Evolutionary conservation across 306 rosid genomes (phyloP).

Genomic region (Morella rubra): DNA sequence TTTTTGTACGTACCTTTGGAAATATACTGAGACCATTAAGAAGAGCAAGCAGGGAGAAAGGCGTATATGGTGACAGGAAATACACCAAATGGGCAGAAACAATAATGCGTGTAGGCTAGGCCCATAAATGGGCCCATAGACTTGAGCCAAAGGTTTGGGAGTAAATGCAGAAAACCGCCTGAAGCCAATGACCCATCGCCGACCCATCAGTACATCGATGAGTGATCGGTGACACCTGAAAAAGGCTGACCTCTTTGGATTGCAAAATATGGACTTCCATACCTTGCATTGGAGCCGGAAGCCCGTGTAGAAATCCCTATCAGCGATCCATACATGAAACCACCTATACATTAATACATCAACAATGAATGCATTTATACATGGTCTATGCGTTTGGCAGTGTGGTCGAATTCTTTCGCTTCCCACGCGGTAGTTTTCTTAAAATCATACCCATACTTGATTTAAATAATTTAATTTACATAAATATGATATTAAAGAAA

Average conservation of each 20-base stretch:
- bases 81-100: conserved; percentile 25
- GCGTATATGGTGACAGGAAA: conserved; percentile 34
- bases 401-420: too few species aligned
- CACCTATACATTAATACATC: conserved; percentile 29
- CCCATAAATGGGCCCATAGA: conserved; percentile 36
- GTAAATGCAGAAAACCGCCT: conserved; percentile 28
- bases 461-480: too few species aligned
- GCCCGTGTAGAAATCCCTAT: conserved; percentile 37
- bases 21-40: conserved; percentile 38
- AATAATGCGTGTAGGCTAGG: conserved; percentile 27
- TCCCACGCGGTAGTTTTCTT: too few species aligned
- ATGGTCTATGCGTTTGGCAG: too few species aligned
- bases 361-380: too few species aligned
- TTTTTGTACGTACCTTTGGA: conserved; percentile 22
- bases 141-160: conserved; percentile 23
- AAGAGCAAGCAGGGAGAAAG: conserved; percentile 41
- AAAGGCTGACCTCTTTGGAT: conserved; percentile 42
- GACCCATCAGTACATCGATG: conserved; percentile 24
- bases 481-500: too few species aligned
- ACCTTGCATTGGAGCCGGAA: conserved; percentile 32
- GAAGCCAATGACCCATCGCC: conserved; percentile 39
- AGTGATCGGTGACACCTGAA: conserved; percentile 41
- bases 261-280: conserved; percentile 39
- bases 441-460: too few species aligned
- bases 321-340: conserved; percentile 40